Evolutionary conservation across 345 rosid species (phyloP), one percentile per base, ranked within the genome.

Genomic region (Citrus sp.): DNA sequence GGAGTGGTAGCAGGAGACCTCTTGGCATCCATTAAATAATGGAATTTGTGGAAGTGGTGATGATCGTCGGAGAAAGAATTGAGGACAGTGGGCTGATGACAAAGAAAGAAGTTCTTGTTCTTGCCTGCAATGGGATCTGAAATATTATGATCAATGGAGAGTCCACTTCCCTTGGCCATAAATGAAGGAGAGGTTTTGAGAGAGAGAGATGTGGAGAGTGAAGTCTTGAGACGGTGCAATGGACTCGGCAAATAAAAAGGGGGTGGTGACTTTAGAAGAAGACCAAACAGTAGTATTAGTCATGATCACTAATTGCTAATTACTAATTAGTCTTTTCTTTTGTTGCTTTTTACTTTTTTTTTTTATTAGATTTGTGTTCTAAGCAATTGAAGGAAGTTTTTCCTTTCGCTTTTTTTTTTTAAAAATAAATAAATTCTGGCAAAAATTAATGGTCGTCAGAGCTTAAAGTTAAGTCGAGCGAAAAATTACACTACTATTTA

Each of bases 161-260:
- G 86, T 85, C 89, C 87, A 82, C 87, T 80, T 73, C 81, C 85
- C 38, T 72, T 85, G 85, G 91, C 91, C 91, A 89, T 91, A 81
- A 82, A 90, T 83, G 76, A 61, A 85, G 79, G 81, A 21, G 60
- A 65, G 34, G 69, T 63, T 63, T 27, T 24, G 27, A 9, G 81
- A 65, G 80, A 61, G 58, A 37, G 66, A 28, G 34, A 64, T 32
- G 77, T 68, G 81, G 85, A 77, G 82, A 68, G 68, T 66, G 78
- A 70, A 80, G 80, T 70, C 82, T 86, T 78, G 79, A 71, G 85
- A 84, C 77, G 85, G 87, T 81, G 90, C 90, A 85, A 80, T 82
- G 84, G 92, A 91, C 93, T 86, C 93, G 95, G 95, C 95, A 86
- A 85, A 76, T 77, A 87, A 88, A 81, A 81, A 72, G 87, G 89